Evolutionary conservation across 225 moss, liverwort and hornwort species (phyloP).

Genomic region (Bryoerythrophyllum caledonicum): DNA sequence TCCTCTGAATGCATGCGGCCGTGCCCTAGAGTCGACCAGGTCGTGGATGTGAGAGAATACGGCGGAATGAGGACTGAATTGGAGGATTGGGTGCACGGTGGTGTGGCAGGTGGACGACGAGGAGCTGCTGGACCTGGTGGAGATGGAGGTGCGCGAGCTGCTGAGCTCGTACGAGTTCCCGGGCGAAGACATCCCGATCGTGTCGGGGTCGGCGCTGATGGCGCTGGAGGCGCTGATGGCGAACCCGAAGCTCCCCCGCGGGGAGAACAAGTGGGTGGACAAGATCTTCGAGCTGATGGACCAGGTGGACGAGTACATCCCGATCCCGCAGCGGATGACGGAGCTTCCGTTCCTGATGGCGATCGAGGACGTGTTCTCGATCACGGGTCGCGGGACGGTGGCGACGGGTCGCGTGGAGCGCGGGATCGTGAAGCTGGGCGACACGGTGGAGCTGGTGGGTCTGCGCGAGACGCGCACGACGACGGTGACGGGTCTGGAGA

Average conservation of each 20-base stretch:
- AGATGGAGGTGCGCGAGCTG: conserved; percentile 70
- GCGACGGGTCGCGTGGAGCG: conserved; percentile 77
- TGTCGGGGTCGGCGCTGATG: conserved; percentile 65
- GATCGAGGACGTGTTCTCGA: conserved; percentile 87
- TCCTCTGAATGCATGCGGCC: too few relatives aligned
- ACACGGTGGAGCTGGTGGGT: conserved; percentile 67
- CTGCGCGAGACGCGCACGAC: conserved; percentile 54
- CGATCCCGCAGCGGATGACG: conserved; percentile 55
- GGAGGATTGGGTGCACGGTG: background rate
- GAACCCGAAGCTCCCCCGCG: conserved; percentile 31
- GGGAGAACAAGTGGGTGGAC: conserved; percentile 76
- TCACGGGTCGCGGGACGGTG: conserved; percentile 76
- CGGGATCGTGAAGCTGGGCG: conserved; percentile 63
- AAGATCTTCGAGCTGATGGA: conserved; percentile 72
- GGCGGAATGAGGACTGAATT: too few relatives aligned
- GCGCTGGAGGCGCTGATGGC: conserved; percentile 50
- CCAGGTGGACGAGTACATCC: conserved; percentile 71
- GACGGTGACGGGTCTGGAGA: conserved; percentile 79
- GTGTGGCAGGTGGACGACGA: conserved; percentile 61
- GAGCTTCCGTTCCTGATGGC: conserved; percentile 80
- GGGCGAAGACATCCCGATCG: conserved; percentile 71
- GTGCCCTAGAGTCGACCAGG: too few relatives aligned
- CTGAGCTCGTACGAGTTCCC: conserved; percentile 72
- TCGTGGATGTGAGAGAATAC: too few relatives aligned
- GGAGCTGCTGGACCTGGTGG: conserved; percentile 76